Evolutionary conservation across 257 asterid genomes (phyloP).

Genomic region (Scutellaria minor): DNA sequence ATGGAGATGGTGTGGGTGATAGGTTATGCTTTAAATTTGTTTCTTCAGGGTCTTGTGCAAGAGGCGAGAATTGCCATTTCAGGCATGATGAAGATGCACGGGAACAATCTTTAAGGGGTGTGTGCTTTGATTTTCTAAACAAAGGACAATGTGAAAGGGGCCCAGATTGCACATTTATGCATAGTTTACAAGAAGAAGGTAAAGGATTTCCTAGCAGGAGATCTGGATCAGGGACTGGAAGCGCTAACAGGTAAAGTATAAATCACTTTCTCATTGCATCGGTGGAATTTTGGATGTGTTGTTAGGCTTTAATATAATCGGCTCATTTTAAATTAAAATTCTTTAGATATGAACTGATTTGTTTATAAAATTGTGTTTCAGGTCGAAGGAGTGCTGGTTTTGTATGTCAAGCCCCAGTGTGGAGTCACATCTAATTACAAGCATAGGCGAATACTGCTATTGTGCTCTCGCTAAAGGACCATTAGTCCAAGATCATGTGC

Average conservation of each 20-base stretch:
- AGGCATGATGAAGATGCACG: conserved; percentile 91
- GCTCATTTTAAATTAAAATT: conserved; percentile 5
- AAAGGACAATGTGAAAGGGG: conserved; percentile 97
- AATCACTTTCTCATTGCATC: conserved; percentile 24
- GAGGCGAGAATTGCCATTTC: conserved; percentile 83
- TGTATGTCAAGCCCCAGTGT: conserved; percentile 84
- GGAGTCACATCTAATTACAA: conserved; percentile 81
- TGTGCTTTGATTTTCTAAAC: conserved; percentile 93
- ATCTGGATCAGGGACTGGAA: conserved; percentile 61
- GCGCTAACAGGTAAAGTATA: conserved; percentile 58
- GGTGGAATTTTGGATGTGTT: conserved; percentile 14
- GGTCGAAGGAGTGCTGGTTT: conserved; percentile 98
- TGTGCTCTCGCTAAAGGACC: conserved; percentile 98
- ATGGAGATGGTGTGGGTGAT: conserved; percentile 69
- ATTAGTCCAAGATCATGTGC: conserved; percentile 80
- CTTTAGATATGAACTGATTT: conserved; percentile 15
- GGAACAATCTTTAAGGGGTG: conserved; percentile 85
- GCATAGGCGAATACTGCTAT: conserved; percentile 81
- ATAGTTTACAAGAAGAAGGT: conserved; percentile 74
- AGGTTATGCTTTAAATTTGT: conserved; percentile 82
- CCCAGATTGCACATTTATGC: conserved; percentile 89
- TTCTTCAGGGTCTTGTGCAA: conserved; percentile 91
- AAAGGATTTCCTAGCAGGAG: conserved; percentile 48
- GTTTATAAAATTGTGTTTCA: conserved; percentile 41
- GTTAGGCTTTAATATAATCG: conserved; percentile 17